Evolutionary conservation across 768 basidiomycete genomes (phyloP).

Genomic region (Agaricus subrufescens): DNA sequence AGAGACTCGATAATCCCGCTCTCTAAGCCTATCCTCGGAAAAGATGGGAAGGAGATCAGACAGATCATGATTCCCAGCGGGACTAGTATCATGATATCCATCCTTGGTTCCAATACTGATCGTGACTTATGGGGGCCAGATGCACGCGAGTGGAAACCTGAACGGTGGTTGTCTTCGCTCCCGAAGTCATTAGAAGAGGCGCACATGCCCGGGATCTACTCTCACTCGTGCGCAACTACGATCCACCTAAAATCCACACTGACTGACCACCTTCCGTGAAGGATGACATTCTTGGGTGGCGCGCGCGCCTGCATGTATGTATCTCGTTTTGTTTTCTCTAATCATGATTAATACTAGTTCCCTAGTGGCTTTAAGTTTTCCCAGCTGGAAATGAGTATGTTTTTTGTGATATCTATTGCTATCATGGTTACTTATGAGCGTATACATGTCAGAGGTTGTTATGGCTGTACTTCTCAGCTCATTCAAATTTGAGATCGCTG

Average conservation of each 20-base stretch:
- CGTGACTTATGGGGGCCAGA: conserved; percentile 45
- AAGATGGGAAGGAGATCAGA: conserved; percentile 18
- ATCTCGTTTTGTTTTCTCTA: conserved; percentile 14
- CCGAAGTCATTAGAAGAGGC: conserved; percentile 24
- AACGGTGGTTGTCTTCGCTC: conserved; percentile 38
- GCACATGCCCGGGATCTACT: conserved; percentile 38
- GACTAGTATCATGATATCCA: conserved; percentile 25
- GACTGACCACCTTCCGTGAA: conserved; percentile 8
- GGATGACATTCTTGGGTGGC: conserved; percentile 42
- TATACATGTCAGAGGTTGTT: conserved; percentile 19
- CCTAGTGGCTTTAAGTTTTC: not conserved
- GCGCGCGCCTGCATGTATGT: conserved; percentile 35
- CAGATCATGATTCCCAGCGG: conserved; percentile 33
- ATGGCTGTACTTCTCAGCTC: conserved; percentile 20
- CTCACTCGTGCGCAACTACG: conserved; percentile 26
- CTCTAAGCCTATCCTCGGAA: conserved; percentile 18
- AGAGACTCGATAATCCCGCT: conserved; percentile 13
- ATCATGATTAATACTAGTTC: not conserved
- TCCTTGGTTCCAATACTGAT: conserved; percentile 32
- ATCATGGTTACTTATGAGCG: too few species aligned
- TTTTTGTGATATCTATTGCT: too few species aligned
- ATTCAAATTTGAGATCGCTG: conserved; percentile 20
- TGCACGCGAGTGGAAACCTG: conserved; percentile 43
- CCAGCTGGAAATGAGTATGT: conserved; percentile 2
- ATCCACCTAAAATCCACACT: not conserved